phyloP scores from a whole-genome alignment of 352 stramenopile species.

The Phytophthora sp. region DNA sequence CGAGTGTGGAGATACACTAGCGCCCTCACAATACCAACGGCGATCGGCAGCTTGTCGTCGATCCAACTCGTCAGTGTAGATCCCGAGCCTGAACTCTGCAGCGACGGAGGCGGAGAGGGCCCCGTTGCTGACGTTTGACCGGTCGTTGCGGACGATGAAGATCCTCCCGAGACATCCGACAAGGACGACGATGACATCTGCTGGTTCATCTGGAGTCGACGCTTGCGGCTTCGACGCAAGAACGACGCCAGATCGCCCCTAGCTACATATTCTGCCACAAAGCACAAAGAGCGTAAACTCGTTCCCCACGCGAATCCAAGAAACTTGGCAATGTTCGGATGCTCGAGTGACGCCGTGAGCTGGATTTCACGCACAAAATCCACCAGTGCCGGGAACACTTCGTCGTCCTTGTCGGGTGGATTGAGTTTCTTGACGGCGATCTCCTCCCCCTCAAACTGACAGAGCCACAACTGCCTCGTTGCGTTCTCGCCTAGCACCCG shows the following conservation, averaged over 20 bases:
- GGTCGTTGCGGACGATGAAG: slow-evolving; percentile 4
- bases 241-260: slow-evolving; percentile 33
- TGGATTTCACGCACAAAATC: slow-evolving; percentile 73
- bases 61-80: slow-evolving; percentile 31
- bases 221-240: slow-evolving; percentile 20
- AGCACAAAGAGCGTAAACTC: slow-evolving; percentile 25
- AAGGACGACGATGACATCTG: slow-evolving; percentile 27
- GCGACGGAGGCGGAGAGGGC: slow-evolving; percentile 15
- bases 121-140: slow-evolving; percentile 5
- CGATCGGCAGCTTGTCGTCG: slow-evolving; percentile 34
- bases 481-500: slow-evolving; percentile 19
- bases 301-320: slow-evolving; percentile 63
- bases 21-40: slow-evolving; percentile 25
- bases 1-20: slow-evolving; percentile 36
- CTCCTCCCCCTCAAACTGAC: slow-evolving; percentile 49
- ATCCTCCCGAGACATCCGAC: slow-evolving; percentile 16
- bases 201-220: slow-evolving; percentile 14
- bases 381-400: slow-evolving; percentile 29
- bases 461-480: slow-evolving; percentile 36
- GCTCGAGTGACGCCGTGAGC: slow-evolving; percentile 56
- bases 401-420: slow-evolving; percentile 6
- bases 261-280: slow-evolving; percentile 28
- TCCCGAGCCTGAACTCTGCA: slow-evolving; percentile 27
- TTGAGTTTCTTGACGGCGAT: slow-evolving; percentile 45
- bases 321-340: slow-evolving; percentile 65